Conservation (phyloP, 2,329 filamentous ascomycete species). For the Bertia moriformis region DNA sequence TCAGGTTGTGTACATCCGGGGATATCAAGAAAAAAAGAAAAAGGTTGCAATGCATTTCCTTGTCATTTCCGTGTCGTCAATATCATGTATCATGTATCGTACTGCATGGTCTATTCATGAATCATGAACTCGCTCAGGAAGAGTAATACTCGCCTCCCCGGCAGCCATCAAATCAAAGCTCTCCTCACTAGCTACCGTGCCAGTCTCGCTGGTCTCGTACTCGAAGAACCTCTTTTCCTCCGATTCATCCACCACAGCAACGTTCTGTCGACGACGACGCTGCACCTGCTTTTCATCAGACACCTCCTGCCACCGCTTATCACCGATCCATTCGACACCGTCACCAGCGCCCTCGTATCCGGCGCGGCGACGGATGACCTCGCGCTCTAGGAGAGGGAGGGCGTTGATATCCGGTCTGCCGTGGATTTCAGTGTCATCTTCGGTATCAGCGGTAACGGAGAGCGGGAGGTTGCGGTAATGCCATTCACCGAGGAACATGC, state of each 20-base stretch:
- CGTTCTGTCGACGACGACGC: background rate
- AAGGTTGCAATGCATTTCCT: too few species aligned
- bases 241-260: conserved; percentile 5
- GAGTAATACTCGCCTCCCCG: conserved; percentile 20
- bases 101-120: background rate
- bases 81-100: too few species aligned
- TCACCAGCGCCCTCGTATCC: background rate
- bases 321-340: background rate
- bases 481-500: conserved; percentile 85
- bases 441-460: conserved; percentile 10
- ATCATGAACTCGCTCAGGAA: background rate
- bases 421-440: conserved; percentile 11
- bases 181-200: conserved; percentile 25
- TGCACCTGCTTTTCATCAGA: background rate
- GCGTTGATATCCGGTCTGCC: conserved; percentile 2
- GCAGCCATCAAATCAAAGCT: conserved; percentile 27
- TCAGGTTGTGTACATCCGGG: too few species aligned
- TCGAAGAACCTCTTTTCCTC: conserved; percentile 19
- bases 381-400: background rate
- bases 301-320: background rate
- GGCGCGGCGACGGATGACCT: background rate
- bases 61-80: too few species aligned
- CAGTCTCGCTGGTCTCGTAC: conserved; percentile 1
- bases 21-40: too few species aligned
- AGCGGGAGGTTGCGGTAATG: conserved; percentile 54